A percentile compares a stretch with the other conserved stretches of the same genome.
Evolutionary conservation across 2,329 filamentous ascomycete genomes (phyloP).

Genomic region (Apiospora sp.): DNA sequence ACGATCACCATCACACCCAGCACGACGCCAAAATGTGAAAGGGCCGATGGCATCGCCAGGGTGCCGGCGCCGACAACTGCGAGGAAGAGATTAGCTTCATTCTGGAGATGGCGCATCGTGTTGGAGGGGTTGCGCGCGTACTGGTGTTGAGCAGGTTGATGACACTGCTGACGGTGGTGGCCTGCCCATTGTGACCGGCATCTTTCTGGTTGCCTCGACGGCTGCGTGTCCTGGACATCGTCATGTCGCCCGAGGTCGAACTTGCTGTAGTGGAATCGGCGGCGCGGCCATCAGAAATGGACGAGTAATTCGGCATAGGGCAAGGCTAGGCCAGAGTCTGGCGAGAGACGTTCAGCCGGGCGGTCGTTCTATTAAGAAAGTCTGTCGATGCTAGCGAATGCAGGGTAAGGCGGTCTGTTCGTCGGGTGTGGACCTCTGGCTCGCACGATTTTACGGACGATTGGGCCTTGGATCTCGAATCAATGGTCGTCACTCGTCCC

Average conservation of each 20-base stretch:
- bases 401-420: conserved; percentile 20
- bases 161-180: conserved; percentile 88
- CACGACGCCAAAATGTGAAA: conserved; percentile 94
- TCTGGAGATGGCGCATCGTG: background rate
- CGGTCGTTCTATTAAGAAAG: conserved; percentile 20
- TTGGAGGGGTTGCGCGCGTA: conserved; percentile 50
- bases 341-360: conserved; percentile 5
- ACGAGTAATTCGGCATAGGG: conserved; percentile 62
- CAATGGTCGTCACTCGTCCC: background rate
- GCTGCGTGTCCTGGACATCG: conserved; percentile 47
- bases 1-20: conserved; percentile 85
- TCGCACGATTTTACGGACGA: conserved; percentile 10
- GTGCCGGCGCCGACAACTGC: conserved; percentile 92
- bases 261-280: conserved; percentile 42
- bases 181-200: conserved; percentile 73
- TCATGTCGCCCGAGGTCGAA: conserved; percentile 53
- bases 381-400: conserved; percentile 16
- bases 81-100: conserved; percentile 11
- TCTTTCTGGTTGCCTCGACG: conserved; percentile 73
- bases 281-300: conserved; percentile 58
- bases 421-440: conserved; percentile 1
- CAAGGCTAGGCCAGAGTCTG: conserved; percentile 11
- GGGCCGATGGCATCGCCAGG: conserved; percentile 91
- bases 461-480: background rate
- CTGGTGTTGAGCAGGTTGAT: conserved; percentile 97